Conservation (phyloP, 192 early-diverging fungal species). For the Nowakowskiella sp. region DNA sequence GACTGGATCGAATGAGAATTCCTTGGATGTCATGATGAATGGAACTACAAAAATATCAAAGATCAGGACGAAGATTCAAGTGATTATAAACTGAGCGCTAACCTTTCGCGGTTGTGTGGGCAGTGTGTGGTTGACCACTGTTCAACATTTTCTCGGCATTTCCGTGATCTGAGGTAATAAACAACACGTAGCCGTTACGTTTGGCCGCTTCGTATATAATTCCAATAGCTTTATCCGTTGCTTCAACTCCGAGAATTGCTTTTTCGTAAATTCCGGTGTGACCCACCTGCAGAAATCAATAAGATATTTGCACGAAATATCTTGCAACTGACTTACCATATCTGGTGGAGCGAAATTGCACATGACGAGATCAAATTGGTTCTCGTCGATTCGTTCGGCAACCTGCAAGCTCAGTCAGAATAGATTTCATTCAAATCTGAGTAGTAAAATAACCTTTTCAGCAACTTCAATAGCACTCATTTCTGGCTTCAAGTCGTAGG, state of each 20-base stretch:
- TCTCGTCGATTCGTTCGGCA: conserved; percentile 64
- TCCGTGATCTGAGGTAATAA: conserved; percentile 97
- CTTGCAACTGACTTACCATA: conserved; percentile 55
- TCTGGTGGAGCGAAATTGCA: conserved; percentile 99
- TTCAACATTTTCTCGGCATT: conserved; percentile 99
- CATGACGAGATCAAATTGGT: conserved; percentile 91
- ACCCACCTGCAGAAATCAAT: conserved; percentile 46
- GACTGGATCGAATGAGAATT: conserved; percentile 38
- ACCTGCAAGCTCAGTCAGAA: conserved; percentile 27
- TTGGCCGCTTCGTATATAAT: conserved; percentile 89
- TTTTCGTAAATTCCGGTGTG: conserved; percentile 95
- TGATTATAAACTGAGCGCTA: conserved; percentile 10
- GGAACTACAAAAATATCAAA: conserved; percentile 58
- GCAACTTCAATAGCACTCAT: conserved; percentile 89
- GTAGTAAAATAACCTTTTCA: conserved; percentile 48
- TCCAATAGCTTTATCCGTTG: conserved; percentile 93
- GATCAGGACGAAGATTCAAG: conserved; percentile 3
- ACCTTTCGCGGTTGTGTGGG: conserved; percentile 75
- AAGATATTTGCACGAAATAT: neutral
- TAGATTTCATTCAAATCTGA: neutral
- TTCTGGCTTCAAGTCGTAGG: conserved; percentile 93
- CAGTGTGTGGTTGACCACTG: conserved; percentile 82
- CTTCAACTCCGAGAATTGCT: conserved; percentile 82
- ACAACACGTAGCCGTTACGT: conserved; percentile 76
- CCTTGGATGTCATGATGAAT: conserved; percentile 73